These are phyloP conservation scores for Lentinula aciculospora DNA, from an alignment of 768 basidiomycete genomes.

Conservation along the genomic window DNA sequence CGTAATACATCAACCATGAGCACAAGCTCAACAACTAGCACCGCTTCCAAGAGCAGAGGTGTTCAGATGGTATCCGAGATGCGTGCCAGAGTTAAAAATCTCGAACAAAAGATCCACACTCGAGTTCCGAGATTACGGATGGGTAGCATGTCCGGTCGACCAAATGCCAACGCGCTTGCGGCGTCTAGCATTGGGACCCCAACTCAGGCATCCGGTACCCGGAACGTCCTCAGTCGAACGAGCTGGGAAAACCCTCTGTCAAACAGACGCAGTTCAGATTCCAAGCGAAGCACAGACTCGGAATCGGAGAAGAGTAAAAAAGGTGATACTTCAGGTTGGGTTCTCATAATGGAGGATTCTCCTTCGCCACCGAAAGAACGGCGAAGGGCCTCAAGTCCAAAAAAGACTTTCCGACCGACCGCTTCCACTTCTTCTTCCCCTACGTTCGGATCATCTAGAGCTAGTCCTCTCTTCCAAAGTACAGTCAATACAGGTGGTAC, in stretches of 20 bases:
- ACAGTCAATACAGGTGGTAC: constrained; percentile 25
- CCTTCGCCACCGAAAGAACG: constrained; percentile 63
- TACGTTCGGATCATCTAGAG: constrained; percentile 29
- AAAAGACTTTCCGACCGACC: constrained; percentile 45
- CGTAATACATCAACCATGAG: constrained; percentile 34
- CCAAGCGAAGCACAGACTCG: constrained; percentile 38
- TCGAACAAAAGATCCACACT: constrained; percentile 85
- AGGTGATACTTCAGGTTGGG: constrained; percentile 75
- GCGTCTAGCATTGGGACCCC: constrained; percentile 27
- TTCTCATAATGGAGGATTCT: constrained; percentile 85
- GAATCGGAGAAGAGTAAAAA: constrained; percentile 39
- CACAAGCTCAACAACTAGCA: constrained; percentile 36
- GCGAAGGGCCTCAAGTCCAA: constrained; percentile 60
- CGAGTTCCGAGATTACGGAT: constrained; percentile 81
- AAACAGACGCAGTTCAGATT: constrained; percentile 34
- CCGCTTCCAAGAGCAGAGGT: constrained; percentile 67
- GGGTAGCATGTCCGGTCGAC: constrained; percentile 64
- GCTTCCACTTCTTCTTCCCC: constrained; percentile 43
- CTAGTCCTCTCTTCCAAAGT: constrained; percentile 36
- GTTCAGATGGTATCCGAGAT: constrained; percentile 93
- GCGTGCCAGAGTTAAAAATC: constrained; percentile 75
- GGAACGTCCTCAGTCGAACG: constrained; percentile 34
- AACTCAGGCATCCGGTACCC: constrained; percentile 31
- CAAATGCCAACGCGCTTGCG: constrained; percentile 33
- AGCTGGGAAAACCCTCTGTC: constrained; percentile 34